A percentile compares a stretch with the other conserved stretches of the same genome.
Conservation (phyloP, 2,329 filamentous ascomycete species). For the Tolypocladium inflatum region DNA sequence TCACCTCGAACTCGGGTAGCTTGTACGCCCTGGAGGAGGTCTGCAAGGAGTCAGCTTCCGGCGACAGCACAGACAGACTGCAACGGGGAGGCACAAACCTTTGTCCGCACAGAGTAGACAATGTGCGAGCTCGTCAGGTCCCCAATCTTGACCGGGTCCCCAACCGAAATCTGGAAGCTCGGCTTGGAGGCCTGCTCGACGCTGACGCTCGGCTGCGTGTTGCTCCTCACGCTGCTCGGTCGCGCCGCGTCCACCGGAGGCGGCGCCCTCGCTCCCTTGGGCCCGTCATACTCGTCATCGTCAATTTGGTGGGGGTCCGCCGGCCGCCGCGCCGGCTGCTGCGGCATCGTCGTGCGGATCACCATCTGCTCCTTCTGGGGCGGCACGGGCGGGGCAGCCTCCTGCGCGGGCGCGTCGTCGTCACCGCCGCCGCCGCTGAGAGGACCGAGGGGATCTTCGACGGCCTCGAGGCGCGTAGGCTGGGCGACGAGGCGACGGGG, state of each 20-base stretch:
- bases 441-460: constrained; percentile 68
- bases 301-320: constrained; percentile 58
- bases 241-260: constrained; percentile 52
- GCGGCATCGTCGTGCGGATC: constrained; percentile 47
- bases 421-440: constrained; percentile 53
- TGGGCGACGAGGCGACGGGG: constrained; percentile 61
- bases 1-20: constrained; percentile 86
- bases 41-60: constrained; percentile 31
- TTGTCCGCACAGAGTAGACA: constrained; percentile 91
- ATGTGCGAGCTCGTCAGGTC: constrained; percentile 96
- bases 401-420: constrained; percentile 21
- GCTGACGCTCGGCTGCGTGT: constrained; percentile 68
- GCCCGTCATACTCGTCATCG: constrained; percentile 55
- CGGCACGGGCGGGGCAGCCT: constrained; percentile 53
- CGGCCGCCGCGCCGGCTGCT: constrained; percentile 32
- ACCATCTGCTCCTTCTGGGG: constrained; percentile 58
- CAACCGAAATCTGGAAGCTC: constrained; percentile 80
- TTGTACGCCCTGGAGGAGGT: constrained; percentile 95
- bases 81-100: constrained; percentile 40
- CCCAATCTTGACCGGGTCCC: constrained; percentile 95
- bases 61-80: not conserved
- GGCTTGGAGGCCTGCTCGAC: constrained; percentile 92
- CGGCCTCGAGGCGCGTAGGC: constrained; percentile 67
- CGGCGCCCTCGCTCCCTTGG: constrained; percentile 50
- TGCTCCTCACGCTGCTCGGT: constrained; percentile 40